A percentile compares a stretch with the other conserved stretches of the same genome.
These are phyloP conservation scores for Colletotrichum sp. DNA, from an alignment of 2,329 filamentous ascomycete genomes.

Conservation along the genomic window DNA sequence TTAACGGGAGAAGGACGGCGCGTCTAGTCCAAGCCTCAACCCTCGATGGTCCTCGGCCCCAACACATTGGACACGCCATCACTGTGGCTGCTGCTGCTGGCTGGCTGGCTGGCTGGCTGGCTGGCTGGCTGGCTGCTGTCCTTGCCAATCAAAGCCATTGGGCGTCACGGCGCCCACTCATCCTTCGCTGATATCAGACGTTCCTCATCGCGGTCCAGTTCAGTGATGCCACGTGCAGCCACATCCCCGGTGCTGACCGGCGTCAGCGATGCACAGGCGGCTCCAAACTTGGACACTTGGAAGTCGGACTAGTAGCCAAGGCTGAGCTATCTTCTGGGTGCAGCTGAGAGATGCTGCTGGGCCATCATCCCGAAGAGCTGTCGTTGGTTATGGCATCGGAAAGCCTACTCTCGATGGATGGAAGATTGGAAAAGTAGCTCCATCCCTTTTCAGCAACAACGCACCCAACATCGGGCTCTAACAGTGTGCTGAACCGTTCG, in stretches of 20 bases:
- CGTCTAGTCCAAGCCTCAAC: neutral
- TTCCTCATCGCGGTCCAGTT: neutral
- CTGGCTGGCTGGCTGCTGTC: neutral
- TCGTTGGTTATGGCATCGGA: neutral
- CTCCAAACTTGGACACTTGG: neutral
- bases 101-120: neutral
- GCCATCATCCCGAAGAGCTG: neutral
- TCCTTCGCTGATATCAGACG: neutral
- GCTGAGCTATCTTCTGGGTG: neutral
- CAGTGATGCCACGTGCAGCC: neutral
- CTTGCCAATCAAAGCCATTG: neutral
- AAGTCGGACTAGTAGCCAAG: neutral
- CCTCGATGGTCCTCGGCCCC: neutral
- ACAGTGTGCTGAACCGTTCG: neutral
- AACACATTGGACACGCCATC: neutral
- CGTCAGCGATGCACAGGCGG: constrained; percentile 2
- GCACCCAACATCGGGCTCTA: neutral
- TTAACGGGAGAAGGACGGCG: neutral
- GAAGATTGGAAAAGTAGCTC: neutral
- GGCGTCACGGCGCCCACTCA: neutral
- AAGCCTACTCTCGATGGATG: neutral
- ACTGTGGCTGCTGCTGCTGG: neutral
- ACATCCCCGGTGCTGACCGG: neutral
- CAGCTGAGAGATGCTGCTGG: neutral
- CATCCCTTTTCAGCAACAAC: neutral